Evolutionary conservation across 2,329 filamentous ascomycete genomes (phyloP).

Genomic region (Penicillium thymicola): DNA sequence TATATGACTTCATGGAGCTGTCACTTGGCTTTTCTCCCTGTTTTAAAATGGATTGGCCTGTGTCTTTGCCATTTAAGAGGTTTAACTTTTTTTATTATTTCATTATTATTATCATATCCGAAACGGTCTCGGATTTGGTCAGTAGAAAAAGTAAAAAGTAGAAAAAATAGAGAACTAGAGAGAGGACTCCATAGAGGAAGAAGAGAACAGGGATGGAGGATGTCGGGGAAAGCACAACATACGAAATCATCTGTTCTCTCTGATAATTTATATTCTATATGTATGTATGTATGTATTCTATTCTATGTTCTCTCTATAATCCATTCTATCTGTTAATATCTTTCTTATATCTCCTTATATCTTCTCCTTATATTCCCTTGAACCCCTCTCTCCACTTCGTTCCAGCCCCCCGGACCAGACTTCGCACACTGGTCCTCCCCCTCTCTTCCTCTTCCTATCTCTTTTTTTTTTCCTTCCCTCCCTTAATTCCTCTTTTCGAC

Average conservation of each 20-base stretch:
- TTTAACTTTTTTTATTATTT: not conserved
- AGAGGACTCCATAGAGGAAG: not conserved
- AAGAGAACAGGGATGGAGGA: not conserved
- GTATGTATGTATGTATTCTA: not conserved
- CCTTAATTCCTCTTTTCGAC: not conserved
- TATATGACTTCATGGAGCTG: slow-evolving; percentile 16
- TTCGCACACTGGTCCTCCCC: slow-evolving; percentile 14
- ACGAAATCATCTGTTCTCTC: not conserved
- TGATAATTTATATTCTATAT: not conserved
- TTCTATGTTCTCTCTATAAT: not conserved
- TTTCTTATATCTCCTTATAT: not conserved
- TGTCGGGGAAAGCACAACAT: not conserved
- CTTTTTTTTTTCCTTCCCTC: not conserved
- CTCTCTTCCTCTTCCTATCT: slow-evolving; percentile 6
- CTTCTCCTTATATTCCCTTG: not conserved
- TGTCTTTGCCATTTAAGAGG: not conserved
- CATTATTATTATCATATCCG: not conserved
- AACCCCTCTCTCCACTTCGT: slow-evolving; percentile 17
- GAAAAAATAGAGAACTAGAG: not conserved
- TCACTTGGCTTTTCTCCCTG: slow-evolving; percentile 1
- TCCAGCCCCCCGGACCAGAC: slow-evolving; percentile 21
- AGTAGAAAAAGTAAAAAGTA: not conserved
- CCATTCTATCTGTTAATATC: too few relatives aligned
- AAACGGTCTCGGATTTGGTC: not conserved
- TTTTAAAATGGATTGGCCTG: not conserved